Conservation (phyloP, 2,329 filamentous ascomycete genomes). For the Microdochium nivale region DNA sequence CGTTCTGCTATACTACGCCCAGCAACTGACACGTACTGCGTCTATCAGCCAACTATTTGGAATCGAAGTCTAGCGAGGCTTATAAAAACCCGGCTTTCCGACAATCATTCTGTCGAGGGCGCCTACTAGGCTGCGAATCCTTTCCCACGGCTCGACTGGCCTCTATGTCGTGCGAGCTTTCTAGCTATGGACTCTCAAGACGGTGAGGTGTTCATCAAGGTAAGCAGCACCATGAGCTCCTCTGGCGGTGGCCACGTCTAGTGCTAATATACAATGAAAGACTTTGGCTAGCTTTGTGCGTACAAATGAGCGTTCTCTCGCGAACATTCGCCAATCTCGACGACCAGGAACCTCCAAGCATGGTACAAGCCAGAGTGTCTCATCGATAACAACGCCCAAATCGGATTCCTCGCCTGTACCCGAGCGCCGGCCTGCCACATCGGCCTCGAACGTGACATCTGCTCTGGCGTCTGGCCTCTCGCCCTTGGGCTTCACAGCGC, state of each 20-base stretch:
- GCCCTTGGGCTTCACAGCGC: conserved; percentile 74
- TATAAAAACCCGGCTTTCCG: not conserved
- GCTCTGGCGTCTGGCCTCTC: conserved; percentile 80
- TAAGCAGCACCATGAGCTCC: conserved; percentile 31
- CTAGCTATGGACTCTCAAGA: conserved; percentile 72
- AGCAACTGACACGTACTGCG: not conserved
- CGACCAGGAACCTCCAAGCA: conserved; percentile 62
- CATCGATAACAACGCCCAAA: conserved; percentile 45
- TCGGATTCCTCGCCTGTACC: conserved; percentile 43
- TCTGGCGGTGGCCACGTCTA: conserved; percentile 75
- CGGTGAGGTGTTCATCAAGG: conserved; percentile 84
- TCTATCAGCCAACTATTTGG: not conserved
- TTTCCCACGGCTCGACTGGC: not conserved
- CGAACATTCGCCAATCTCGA: conserved; percentile 85
- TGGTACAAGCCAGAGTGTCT: conserved; percentile 58
- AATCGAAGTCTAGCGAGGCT: not conserved
- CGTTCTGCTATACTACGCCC: not conserved
- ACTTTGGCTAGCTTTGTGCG: conserved; percentile 94
- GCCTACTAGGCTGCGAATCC: not conserved
- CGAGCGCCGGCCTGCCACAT: conserved; percentile 50
- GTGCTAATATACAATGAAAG: conserved; percentile 49
- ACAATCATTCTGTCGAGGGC: not conserved
- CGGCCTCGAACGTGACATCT: conserved; percentile 56
- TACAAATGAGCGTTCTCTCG: conserved; percentile 93
- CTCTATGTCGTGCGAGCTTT: not conserved